Base-by-base conservation (phyloP, 2,329 filamentous ascomycete genomes). In the Fusarium azukiicola region DNA sequence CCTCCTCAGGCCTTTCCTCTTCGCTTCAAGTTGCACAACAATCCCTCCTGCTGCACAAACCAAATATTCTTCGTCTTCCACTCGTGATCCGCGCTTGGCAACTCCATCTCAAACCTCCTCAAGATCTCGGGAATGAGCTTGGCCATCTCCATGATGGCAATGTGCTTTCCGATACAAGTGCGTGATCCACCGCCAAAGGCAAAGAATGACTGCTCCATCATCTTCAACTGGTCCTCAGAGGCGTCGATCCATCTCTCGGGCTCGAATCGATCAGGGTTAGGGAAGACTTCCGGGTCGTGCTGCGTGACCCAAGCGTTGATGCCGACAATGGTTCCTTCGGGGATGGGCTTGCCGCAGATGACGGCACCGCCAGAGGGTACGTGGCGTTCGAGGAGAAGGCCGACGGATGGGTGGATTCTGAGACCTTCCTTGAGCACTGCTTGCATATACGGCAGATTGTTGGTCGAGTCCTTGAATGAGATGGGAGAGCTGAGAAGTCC, bases 111-210 rank as follows among this genome's bases (percentile, higher is more conserved):
- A 49, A 66, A 66, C 44, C 14, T 66, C 32, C 42, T 47, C 13
- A 66, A n/a, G 32, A 66, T 47, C 42, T 66, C 42, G 4, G 63
- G 63, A 16, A 64, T 47, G 3, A 66, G 63, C 36, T 61, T 61
- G 14, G 56, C 56, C 56, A 61, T 61, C 36, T 61, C 56, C 56
- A 61, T 61, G 21, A 61, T 61, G 38, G 56, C 56, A 23, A 61
- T 61, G 5, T 61, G 56, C 36, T 36, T 61, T 16, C 56, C 56
- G n/a, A 61, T 61, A 17, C 56, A 61, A 8, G 56, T 61, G 56
- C 56, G 56, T 3, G 56, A 61, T 17, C 56, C 56, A 61, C 56
- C 56, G 11, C 56, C 56, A 42, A 61, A 61, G n/a, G 56, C 56
- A 16, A 61, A 61, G 14, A 61, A 61, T 4, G 56, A 61, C n/a